Conservation (phyloP, 2,329 filamentous ascomycete species). For the Boeremia lycopersici region DNA sequence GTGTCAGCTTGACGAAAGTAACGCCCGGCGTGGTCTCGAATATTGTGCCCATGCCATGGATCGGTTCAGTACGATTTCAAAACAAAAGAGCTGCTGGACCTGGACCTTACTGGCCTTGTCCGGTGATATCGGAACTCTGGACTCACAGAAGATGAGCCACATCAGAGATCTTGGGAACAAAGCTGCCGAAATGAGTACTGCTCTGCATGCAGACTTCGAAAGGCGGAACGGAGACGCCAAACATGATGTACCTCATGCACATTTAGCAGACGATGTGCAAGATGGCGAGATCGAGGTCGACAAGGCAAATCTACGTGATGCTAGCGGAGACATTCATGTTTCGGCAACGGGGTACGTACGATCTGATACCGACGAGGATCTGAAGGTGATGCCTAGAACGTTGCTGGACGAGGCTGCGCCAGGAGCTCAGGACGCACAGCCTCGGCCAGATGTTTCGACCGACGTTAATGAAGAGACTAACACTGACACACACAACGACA, state of each 20-base stretch:
- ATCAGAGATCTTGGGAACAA: conserved; percentile 81
- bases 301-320: neutral
- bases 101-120: conserved; percentile 82
- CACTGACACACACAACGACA: conserved; percentile 1
- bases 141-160: conserved; percentile 74
- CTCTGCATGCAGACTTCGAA: conserved; percentile 18
- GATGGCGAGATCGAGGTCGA: neutral
- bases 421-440: conserved; percentile 19
- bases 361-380: neutral
- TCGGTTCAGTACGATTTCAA: conserved; percentile 63
- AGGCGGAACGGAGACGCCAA: conserved; percentile 2
- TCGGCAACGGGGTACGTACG: neutral
- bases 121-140: conserved; percentile 75
- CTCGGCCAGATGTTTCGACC: neutral
- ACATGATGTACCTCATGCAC: neutral
- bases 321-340: neutral
- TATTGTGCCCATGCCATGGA: conserved; percentile 67
- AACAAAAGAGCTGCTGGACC: conserved; percentile 78
- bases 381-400: neutral
- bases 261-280: neutral
- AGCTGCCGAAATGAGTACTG: conserved; percentile 66
- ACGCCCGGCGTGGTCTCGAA: conserved; percentile 69
- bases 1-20: conserved; percentile 64
- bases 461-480: neutral
- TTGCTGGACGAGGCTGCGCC: conserved; percentile 18